Evolutionary conservation across 169 alveolate species (phyloP).

Genomic region (Cryptosporidium ubiquitum): DNA sequence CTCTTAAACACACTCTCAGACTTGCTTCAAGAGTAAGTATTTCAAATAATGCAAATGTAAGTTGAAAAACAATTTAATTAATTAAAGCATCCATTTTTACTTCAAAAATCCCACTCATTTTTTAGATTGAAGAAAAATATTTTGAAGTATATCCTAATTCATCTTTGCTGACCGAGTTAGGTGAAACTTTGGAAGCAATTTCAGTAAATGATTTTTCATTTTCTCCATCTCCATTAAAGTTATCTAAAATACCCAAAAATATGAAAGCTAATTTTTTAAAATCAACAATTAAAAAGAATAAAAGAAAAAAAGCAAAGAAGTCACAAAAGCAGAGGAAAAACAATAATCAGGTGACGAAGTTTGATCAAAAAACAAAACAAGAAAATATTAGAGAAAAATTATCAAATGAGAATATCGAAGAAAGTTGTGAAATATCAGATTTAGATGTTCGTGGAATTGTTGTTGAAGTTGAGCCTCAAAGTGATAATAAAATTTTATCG

Average conservation of each 20-base stretch:
- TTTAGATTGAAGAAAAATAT: background rate
- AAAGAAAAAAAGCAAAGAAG: background rate
- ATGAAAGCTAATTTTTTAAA: background rate
- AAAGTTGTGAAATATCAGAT: background rate
- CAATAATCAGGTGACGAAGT: background rate
- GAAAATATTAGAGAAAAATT: background rate
- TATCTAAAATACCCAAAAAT: background rate
- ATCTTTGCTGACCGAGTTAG: constrained; percentile 28
- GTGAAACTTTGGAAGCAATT: constrained; percentile 32
- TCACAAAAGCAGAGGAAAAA: background rate
- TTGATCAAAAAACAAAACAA: background rate
- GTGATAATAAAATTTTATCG: background rate
- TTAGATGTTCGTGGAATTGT: background rate
- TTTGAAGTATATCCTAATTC: constrained; percentile 17
- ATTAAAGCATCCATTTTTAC: background rate
- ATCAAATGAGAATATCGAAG: background rate
- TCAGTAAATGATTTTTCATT: constrained; percentile 12
- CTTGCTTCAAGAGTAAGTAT: constrained; percentile 70
- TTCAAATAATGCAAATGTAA: constrained; percentile 22
- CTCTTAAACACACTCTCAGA: constrained; percentile 66
- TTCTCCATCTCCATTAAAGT: constrained; percentile 25
- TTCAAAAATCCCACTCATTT: background rate
- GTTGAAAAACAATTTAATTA: background rate
- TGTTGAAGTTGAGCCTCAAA: background rate
- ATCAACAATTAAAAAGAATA: background rate